A percentile compares a stretch with the other conserved stretches of the same genome.
Evolutionary conservation across 2,329 filamentous ascomycete species (phyloP).

Genomic region (Sarocladium strictum): DNA sequence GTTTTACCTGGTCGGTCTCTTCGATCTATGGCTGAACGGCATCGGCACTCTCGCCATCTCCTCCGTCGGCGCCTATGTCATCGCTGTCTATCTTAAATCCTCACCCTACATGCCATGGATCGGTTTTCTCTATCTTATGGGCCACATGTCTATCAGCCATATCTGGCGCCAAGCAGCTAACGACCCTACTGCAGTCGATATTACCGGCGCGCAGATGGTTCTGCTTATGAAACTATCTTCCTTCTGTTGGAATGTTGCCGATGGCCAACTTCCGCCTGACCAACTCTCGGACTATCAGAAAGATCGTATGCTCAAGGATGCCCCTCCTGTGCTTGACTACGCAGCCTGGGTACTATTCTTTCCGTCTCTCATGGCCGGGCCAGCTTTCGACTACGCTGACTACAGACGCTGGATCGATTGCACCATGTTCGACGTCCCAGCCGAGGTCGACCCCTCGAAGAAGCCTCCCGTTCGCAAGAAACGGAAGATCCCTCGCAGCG

Average conservation of each 20-base stretch:
- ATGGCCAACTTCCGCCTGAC: conserved; percentile 72
- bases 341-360: conserved; percentile 93
- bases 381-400: conserved; percentile 90
- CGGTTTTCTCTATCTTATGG: conserved; percentile 89
- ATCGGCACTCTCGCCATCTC: conserved; percentile 74
- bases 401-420: conserved; percentile 91
- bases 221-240: conserved; percentile 94
- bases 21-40: conserved; percentile 78
- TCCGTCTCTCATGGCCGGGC: conserved; percentile 80
- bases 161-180: conserved; percentile 70
- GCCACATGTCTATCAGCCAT: conserved; percentile 88
- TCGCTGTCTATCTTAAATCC: conserved; percentile 70
- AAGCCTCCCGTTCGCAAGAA: conserved; percentile 82
- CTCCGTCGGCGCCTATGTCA: conserved; percentile 71
- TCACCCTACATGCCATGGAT: conserved; percentile 98
- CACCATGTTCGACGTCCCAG: conserved; percentile 84
- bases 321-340: conserved; percentile 77
- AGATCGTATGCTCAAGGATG: conserved; percentile 66
- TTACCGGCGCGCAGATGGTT: conserved; percentile 97
- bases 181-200: conserved; percentile 66
- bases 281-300: conserved; percentile 85
- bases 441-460: conserved; percentile 76
- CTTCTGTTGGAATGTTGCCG: conserved; percentile 97
- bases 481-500: conserved; percentile 87
- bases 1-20: conserved; percentile 91